Percentiles rank a stretch among this genome's conserved stretches.
Conservation (phyloP, 2,329 filamentous ascomycete species). For the Pseudofabraea citricarpa region DNA sequence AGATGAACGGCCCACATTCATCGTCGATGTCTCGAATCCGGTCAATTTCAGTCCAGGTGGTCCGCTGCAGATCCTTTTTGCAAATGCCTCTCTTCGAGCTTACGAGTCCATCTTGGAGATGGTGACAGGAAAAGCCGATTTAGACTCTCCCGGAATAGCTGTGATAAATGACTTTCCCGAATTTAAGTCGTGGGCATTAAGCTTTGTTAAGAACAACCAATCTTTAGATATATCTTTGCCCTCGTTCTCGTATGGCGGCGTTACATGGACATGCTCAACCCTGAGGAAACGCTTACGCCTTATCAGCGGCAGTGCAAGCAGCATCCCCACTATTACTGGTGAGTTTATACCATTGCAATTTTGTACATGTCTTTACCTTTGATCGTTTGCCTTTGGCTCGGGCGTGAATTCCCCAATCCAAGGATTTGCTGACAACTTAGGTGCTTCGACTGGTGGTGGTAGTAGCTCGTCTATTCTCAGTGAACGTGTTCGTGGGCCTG, state of each 20-base stretch:
- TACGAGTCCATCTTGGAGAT: constrained; percentile 21
- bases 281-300: constrained; percentile 65
- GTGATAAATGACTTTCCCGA: constrained; percentile 44
- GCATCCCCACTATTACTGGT: constrained; percentile 12
- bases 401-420: constrained; percentile 24
- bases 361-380: too few species aligned
- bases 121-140: constrained; percentile 20
- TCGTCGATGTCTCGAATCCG: constrained; percentile 61
- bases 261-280: constrained; percentile 67
- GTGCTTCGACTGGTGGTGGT: constrained; percentile 15
- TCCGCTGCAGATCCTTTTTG: constrained; percentile 58
- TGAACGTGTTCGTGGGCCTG: constrained; percentile 10
- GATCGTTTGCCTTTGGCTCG: too few species aligned
- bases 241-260: constrained; percentile 56
- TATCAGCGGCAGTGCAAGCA: constrained; percentile 50
- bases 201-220: constrained; percentile 46
- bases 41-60: constrained; percentile 46
- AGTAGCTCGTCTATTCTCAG: constrained; percentile 12
- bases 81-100: constrained; percentile 61
- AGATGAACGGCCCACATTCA: constrained; percentile 71
- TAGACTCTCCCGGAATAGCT: constrained; percentile 29
- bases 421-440: constrained; percentile 28
- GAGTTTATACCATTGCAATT: too few species aligned
- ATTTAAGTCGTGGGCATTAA: constrained; percentile 68
- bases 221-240: constrained; percentile 47